Evolutionary conservation across 1,139 yeast species (phyloP), one percentile per base, ranked within the genome.

Genomic region (Taphrina populina): DNA sequence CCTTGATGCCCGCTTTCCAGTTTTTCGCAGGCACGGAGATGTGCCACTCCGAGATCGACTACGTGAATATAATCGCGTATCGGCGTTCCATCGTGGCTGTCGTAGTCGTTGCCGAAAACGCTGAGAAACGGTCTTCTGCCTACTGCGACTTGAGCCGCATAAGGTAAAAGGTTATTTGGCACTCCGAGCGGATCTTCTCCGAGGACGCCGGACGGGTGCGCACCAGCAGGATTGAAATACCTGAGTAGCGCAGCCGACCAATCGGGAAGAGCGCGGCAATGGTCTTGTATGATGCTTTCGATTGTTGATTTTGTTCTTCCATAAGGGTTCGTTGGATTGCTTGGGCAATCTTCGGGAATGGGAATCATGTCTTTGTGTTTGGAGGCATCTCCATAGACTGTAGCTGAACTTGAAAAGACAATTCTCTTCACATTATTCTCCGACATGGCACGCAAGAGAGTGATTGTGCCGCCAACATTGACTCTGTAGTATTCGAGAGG

Each of bases 301-400:
- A 82, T 82, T 62, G 80, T 72, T 56, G 74, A 72, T 71, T 85
- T 85, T 57, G 95, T 83, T 60, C 76, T 75, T 30, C 95, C 95
- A 64, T 85, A 85, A 2, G 94, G 92, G 60, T 83, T 82, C 23
- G 85, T 80, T 37, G 94, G 87, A 56, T 78, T 88, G 56, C 79
- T 77, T 30, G 92, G 90, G 70, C 90, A 84, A 60, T 77, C 77
- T 66, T 84, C 92, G 4, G 92, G 92, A 59, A 84, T 84, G 35
- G 92, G 92, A 61, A 83, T 82, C 84, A 82, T 82, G 64, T 81
- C 74, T 59, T 79, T 79, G 65, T 82, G 83, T 54, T 88, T 73
- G 20, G 88, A 82, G 43, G 84, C 92, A 67, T 84, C 94, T 15
- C 95, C 95, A 65, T 85, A 85, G 10, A 85, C 94, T 10, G 95